A percentile compares a stretch with the other conserved stretches of the same genome.
phyloP scores from a whole-genome alignment of 768 basidiomycete species.

The Russula brevipes region DNA sequence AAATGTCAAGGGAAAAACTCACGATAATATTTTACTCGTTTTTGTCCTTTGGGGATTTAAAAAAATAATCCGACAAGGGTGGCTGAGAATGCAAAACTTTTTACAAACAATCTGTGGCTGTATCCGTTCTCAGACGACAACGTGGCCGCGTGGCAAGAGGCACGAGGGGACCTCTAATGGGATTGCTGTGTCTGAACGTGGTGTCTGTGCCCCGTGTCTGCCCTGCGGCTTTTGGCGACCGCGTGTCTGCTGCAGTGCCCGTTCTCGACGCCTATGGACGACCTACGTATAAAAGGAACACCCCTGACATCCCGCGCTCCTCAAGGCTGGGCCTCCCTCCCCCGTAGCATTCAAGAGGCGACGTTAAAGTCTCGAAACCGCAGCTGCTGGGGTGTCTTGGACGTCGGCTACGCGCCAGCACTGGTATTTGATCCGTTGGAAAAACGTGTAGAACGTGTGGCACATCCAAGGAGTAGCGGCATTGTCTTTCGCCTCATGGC shows the following conservation, averaged over 20 bases:
- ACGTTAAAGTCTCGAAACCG: background rate
- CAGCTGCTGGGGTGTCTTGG: background rate
- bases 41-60: background rate
- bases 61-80: background rate
- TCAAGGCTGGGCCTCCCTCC: background rate
- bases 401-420: background rate
- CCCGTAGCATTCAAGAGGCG: background rate
- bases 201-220: constrained; percentile 3
- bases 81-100: background rate
- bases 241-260: background rate
- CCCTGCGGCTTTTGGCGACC: background rate
- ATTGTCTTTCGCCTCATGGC: background rate
- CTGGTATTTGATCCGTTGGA: background rate
- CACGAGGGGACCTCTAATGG: background rate
- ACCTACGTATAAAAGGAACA: background rate
- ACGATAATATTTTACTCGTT: no score
- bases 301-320: background rate
- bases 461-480: background rate
- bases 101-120: background rate
- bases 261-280: background rate
- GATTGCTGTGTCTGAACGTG: background rate
- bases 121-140: background rate
- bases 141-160: background rate
- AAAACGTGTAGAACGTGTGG: background rate
- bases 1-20: background rate